Evolutionary conservation across 371 early-diverging fungal genomes (phyloP).

Genomic region (Rhizopus microsporus): DNA sequence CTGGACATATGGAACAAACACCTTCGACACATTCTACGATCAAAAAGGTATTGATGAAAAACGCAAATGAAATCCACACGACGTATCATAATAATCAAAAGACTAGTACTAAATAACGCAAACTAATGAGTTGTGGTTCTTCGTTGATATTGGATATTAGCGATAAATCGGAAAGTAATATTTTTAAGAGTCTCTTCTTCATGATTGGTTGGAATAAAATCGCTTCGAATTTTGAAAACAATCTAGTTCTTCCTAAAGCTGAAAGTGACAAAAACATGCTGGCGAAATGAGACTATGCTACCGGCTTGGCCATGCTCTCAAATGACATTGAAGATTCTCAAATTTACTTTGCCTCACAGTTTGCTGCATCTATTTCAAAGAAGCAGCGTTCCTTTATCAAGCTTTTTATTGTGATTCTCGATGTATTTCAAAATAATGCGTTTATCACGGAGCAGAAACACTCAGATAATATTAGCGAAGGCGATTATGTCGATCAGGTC

Average conservation of each 20-base stretch:
- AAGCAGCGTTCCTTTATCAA: no score
- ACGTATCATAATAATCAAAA: conserved; percentile 7
- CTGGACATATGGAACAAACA: conserved; percentile 3
- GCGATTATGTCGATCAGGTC: conserved; percentile 3
- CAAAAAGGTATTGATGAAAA: conserved; percentile 4
- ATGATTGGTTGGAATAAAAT: background rate
- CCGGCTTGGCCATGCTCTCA: conserved; percentile 1
- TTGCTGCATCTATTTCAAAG: no score
- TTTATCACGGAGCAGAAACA: background rate
- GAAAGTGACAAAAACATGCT: background rate
- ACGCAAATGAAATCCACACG: conserved; percentile 3
- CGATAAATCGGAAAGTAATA: conserved; percentile 3
- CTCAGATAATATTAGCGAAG: conserved; percentile 7
- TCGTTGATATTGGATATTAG: conserved; percentile 3
- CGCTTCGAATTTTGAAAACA: background rate
- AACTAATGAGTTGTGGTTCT: conserved; percentile 9
- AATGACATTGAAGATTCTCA: conserved; percentile 1
- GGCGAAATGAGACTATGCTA: background rate
- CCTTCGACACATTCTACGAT: conserved; percentile 6
- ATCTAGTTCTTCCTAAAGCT: conserved; percentile 1
- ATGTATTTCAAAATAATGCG: background rate
- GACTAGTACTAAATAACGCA: conserved; percentile 3
- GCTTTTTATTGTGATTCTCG: background rate
- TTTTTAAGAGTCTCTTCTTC: background rate
- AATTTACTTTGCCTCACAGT: conserved; percentile 1